Conservation (phyloP, 2,329 filamentous ascomycete genomes). For the Cryphonectria carpinicola region DNA sequence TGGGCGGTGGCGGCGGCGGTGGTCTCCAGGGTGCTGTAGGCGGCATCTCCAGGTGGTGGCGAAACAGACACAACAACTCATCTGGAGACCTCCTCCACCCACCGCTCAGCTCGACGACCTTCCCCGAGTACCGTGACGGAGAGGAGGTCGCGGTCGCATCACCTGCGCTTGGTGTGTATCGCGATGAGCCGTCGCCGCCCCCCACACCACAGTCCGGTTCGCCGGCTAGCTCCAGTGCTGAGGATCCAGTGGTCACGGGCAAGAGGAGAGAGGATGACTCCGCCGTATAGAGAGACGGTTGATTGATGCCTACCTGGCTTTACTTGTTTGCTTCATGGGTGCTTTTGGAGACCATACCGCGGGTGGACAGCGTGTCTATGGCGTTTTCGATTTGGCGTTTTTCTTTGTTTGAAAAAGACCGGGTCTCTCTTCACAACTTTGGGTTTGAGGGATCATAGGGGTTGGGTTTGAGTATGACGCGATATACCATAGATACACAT, state of each 20-base stretch:
- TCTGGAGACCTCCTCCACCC: constrained; percentile 16
- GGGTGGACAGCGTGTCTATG: constrained; percentile 6
- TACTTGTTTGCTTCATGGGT: constrained; percentile 5
- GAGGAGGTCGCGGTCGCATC: constrained; percentile 18
- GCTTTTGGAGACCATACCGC: not conserved
- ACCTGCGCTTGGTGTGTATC: constrained; percentile 9
- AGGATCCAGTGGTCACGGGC: constrained; percentile 12
- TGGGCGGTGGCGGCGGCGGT: constrained; percentile 38
- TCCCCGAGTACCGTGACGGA: constrained; percentile 30
- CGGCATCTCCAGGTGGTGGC: constrained; percentile 62
- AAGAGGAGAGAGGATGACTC: constrained; percentile 26
- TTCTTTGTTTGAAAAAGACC: not conserved
- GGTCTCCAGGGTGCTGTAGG: constrained; percentile 55
- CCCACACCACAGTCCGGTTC: not conserved
- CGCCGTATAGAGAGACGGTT: constrained; percentile 26
- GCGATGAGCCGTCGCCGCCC: constrained; percentile 15
- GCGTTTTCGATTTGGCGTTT: constrained; percentile 11
- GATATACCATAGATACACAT: constrained; percentile 26
- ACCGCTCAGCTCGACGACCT: constrained; percentile 19
- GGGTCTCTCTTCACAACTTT: not conserved
- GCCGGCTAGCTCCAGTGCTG: not conserved
- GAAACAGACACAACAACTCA: constrained; percentile 20
- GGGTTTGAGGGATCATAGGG: constrained; percentile 2
- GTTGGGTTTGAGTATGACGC: constrained; percentile 10
- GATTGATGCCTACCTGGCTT: constrained; percentile 2